Conservation (phyloP, 441 rosid genomes). For the Brassica hybrid region DNA sequence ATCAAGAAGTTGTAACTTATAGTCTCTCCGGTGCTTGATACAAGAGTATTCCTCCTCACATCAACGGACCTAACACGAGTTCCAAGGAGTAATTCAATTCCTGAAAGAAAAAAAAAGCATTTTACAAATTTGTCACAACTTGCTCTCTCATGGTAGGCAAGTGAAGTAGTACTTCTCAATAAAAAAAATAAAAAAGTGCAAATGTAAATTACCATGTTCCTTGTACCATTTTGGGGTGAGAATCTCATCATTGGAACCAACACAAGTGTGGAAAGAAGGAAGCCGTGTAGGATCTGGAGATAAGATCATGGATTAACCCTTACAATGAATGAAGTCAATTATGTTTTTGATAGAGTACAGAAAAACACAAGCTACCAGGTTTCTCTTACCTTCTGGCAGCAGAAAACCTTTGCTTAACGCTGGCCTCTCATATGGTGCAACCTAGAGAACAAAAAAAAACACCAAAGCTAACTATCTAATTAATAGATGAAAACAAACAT, state of each 20-base stretch:
- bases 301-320: neutral
- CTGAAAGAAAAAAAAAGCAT: neutral
- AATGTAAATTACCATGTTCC: slow-evolving; percentile 9
- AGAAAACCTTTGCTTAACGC: slow-evolving; percentile 12
- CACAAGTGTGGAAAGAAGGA: slow-evolving; percentile 12
- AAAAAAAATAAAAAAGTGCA: neutral
- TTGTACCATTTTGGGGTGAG: slow-evolving; percentile 12
- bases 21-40: slow-evolving; percentile 13
- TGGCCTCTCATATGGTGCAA: slow-evolving; percentile 6
- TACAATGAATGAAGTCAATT: neutral
- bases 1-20: neutral
- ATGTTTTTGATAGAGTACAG: neutral
- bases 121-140: neutral
- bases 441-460: neutral
- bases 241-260: neutral
- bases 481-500: neutral
- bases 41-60: neutral
- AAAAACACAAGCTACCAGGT: neutral
- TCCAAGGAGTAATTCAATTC: neutral
- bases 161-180: neutral
- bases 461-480: neutral
- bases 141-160: neutral
- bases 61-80: slow-evolving; percentile 8
- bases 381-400: slow-evolving; percentile 3
- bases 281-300: slow-evolving; percentile 8